These are phyloP conservation scores for Yarrowia hollandica DNA, from an alignment of 805 yeast genomes.

Conservation along the genomic window DNA sequence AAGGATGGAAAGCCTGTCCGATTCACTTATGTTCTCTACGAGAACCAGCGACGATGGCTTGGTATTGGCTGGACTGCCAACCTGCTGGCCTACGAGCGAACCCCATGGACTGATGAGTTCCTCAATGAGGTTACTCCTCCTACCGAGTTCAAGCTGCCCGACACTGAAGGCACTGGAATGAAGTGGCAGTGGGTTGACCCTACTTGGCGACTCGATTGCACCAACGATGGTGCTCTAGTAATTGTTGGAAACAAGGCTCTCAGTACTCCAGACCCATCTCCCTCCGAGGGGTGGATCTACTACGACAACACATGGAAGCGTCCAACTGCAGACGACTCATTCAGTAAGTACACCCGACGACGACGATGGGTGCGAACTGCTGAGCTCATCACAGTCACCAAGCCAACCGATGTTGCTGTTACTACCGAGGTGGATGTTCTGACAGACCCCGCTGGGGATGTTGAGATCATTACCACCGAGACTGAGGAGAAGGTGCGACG, in stretches of 20 bases:
- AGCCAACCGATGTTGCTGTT: slow-evolving; percentile 15
- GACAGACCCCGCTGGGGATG: slow-evolving; percentile 17
- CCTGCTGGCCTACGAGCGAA: slow-evolving; percentile 85
- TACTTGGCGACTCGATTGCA: slow-evolving; percentile 85
- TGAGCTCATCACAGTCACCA: slow-evolving; percentile 33
- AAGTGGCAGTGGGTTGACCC: slow-evolving; percentile 94
- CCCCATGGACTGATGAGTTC: slow-evolving; percentile 97
- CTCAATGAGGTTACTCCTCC: slow-evolving; percentile 80
- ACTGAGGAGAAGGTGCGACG: slow-evolving; percentile 27
- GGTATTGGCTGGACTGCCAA: slow-evolving; percentile 98
- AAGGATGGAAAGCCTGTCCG: slow-evolving; percentile 55
- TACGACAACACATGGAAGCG: slow-evolving; percentile 93
- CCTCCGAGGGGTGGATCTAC: slow-evolving; percentile 84
- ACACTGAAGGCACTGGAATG: slow-evolving; percentile 64
- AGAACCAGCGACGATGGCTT: slow-evolving; percentile 94
- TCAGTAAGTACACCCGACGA: slow-evolving; percentile 87
- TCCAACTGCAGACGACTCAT: slow-evolving; percentile 84
- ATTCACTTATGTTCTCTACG: slow-evolving; percentile 89
- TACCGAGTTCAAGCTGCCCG: slow-evolving; percentile 78
- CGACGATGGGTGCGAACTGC: slow-evolving; percentile 97
- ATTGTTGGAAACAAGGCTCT: slow-evolving; percentile 53
- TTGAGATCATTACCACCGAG: slow-evolving; percentile 7
- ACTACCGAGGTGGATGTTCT: background rate
- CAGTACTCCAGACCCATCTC: slow-evolving; percentile 54
- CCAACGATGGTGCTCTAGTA: slow-evolving; percentile 83